phyloP scores from a whole-genome alignment of 148 eudicot species.

The Fallopia convolvulus region DNA sequence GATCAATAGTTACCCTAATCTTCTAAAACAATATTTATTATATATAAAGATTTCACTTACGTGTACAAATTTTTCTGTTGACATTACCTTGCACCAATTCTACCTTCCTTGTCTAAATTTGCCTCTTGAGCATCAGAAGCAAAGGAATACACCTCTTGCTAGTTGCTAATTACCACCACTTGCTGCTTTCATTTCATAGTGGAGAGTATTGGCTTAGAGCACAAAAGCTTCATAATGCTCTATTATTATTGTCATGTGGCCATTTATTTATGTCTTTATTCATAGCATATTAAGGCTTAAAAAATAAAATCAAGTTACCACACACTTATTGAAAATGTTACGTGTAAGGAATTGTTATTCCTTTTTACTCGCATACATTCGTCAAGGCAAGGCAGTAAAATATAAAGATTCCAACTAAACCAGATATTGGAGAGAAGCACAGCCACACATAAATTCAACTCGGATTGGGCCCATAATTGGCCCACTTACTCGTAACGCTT shows the following conservation, averaged over 20 bases:
- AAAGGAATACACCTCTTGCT: neutral
- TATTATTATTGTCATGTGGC: neutral
- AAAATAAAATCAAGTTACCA: neutral
- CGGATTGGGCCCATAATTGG: neutral
- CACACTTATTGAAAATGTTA: neutral
- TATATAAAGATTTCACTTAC: neutral
- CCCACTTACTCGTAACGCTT: neutral
- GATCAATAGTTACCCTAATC: no score
- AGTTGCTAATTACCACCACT: neutral
- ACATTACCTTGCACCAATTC: no score
- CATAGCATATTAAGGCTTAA: neutral
- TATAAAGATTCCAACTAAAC: neutral
- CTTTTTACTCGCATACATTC: neutral
- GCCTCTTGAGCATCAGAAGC: neutral
- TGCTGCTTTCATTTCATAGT: neutral
- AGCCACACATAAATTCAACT: neutral
- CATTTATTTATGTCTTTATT: neutral
- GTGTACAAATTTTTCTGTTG: neutral
- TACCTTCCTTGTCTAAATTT: no score
- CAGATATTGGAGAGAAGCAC: neutral
- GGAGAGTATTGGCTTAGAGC: neutral
- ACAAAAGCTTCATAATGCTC: neutral
- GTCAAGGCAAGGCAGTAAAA: neutral
- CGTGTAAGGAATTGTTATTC: neutral
- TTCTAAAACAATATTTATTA: neutral